These are phyloP conservation scores for Dictyostelium discoideum DNA, from an alignment of 78 protist genomes.

Conservation along the genomic window dicty_2.7 NC_007090.3:4618001-4618500, in stretches of 20 bases:
- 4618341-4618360: background rate
- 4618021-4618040: slow-evolving; percentile 71
- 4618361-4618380: background rate
- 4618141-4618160: slow-evolving; percentile 80
- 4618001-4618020: slow-evolving; percentile 41
- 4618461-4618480: slow-evolving; percentile 32
- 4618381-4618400: background rate
- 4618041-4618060: slow-evolving; percentile 37
- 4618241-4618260: background rate
- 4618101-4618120: background rate
- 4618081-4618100: background rate
- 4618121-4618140: slow-evolving; percentile 36
- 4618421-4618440: slow-evolving; percentile 24
- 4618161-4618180: slow-evolving; percentile 32
- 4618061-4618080: slow-evolving; percentile 31
- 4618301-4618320: background rate
- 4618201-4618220: slow-evolving; percentile 60
- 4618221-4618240: slow-evolving; percentile 48
- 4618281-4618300: background rate
- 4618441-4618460: slow-evolving; percentile 13
- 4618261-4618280: background rate
- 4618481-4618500: slow-evolving; percentile 43
- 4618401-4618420: slow-evolving; percentile 58
- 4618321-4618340: background rate
- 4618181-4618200: slow-evolving; percentile 47